Evolutionary conservation across 2,329 filamentous ascomycete species (phyloP), one percentile per base, ranked within the genome.

Genomic region (Phoma sp.): DNA sequence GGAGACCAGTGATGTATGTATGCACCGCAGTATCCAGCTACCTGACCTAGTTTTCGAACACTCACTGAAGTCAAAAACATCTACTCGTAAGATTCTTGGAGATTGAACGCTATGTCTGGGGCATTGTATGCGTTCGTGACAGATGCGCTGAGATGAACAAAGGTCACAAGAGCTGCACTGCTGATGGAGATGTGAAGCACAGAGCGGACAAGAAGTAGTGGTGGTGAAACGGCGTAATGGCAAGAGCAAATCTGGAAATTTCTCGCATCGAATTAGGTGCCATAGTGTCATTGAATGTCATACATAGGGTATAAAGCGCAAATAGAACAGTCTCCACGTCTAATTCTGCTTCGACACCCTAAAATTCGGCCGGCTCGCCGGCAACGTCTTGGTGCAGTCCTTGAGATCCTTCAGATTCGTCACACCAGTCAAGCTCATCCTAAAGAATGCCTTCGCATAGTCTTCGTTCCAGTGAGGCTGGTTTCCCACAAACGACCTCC

Each of bases 401-500:
- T 19, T 64, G 51, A 72, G 57, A 31, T 56, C 55, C 19, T 55
- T 55, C 40, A 71, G 15, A 25, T 67, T 68, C 10, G 57, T 54
- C 36, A 69, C 65, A 15, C 69, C 71, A 17, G 60, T 54, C 50
- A 72, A 48, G 44, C 68, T 72, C 67, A 72, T 69, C 43, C 64
- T 59, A 15, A 73, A 56, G 49, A 67, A 75, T 6, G 71, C 72
- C 47, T 67, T 68, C 2, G 70, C 66, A 49, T 73, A 74, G 36
- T 69, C 68, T 24, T 61, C 59, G 29, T 72, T 70, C 71, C 71
- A 73, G 35, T 64, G 62, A 8, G 21, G 32, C 55, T 72, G 70
- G 27, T 73, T 46, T 7, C 65, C 68, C 0, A 73, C 65, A 58
- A 73, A 72, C 0, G 36, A 24, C 3, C 51, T 47, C 65, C 64